These are phyloP conservation scores for Nasturtium officinale DNA, from an alignment of 345 rosid genomes.

Conservation along the genomic window DNA sequence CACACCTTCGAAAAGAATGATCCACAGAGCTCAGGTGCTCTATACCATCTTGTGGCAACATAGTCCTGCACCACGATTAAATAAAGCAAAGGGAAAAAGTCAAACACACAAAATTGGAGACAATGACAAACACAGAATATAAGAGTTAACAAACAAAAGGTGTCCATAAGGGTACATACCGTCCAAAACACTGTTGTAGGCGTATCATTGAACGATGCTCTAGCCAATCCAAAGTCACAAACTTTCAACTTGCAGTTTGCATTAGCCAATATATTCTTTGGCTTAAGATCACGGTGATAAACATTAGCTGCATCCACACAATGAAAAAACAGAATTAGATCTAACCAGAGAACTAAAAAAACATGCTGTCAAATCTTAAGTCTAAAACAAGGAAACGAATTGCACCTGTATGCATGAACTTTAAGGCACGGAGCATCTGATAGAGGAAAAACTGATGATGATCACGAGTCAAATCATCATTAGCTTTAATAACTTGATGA, in stretches of 20 bases:
- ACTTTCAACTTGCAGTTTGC: slow-evolving; percentile 97
- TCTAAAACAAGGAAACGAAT: not conserved
- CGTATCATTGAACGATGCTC: slow-evolving; percentile 84
- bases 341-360: not conserved
- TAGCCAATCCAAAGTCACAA: slow-evolving; percentile 92
- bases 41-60: slow-evolving; percentile 98
- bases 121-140: not conserved
- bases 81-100: not conserved
- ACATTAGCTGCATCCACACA: slow-evolving; percentile 66
- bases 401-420: slow-evolving; percentile 90
- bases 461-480: slow-evolving; percentile 90
- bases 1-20: slow-evolving; percentile 92
- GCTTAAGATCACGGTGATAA: slow-evolving; percentile 96
- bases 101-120: slow-evolving; percentile 1
- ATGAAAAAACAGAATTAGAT: not conserved
- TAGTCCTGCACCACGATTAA: slow-evolving; percentile 59
- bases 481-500: slow-evolving; percentile 98
- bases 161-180: slow-evolving; percentile 46
- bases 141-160: not conserved
- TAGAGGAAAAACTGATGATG: slow-evolving; percentile 97
- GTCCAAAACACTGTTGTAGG: slow-evolving; percentile 95
- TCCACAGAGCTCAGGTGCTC: slow-evolving; percentile 97
- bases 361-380: not conserved
- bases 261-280: slow-evolving; percentile 94
- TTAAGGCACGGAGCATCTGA: slow-evolving; percentile 93